phyloP scores from a whole-genome alignment of 1,139 yeast species.

The Protomyces pachydermus region DNA sequence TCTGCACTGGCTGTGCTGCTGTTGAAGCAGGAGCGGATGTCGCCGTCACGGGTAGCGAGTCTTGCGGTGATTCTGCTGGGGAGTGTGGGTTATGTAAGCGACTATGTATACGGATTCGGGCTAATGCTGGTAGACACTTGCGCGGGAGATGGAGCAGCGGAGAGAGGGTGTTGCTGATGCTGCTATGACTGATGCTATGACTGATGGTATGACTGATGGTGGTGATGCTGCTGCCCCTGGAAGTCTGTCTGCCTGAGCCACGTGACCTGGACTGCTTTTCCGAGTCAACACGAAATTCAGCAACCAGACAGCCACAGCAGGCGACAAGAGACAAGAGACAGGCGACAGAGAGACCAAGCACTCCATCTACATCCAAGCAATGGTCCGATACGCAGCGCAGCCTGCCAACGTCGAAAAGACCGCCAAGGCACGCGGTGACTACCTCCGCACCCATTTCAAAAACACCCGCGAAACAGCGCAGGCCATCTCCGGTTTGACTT shows the following conservation, averaged over 20 bases:
- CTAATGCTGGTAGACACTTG: background rate
- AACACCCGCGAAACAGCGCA: conserved; percentile 99
- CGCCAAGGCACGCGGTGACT: conserved; percentile 98
- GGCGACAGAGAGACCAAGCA: background rate
- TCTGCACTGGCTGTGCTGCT: conserved; percentile 9
- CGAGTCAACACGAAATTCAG: background rate
- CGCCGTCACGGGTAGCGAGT: background rate
- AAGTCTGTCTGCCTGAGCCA: background rate
- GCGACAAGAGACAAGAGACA: background rate
- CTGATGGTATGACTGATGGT: no score
- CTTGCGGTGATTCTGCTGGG: conserved; percentile 10
- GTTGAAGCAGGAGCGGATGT: background rate
- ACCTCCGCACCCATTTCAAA: conserved; percentile 99
- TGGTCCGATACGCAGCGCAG: conserved; percentile 30
- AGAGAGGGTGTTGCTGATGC: background rate
- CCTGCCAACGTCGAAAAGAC: conserved; percentile 95
- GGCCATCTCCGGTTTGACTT: conserved; percentile 97
- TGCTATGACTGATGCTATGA: no score
- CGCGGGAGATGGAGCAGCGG: background rate
- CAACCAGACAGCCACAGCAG: background rate
- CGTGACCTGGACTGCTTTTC: background rate
- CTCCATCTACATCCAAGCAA: background rate
- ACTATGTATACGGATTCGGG: background rate
- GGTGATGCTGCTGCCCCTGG: no score
- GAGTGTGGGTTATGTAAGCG: conserved; percentile 1